Conservation (phyloP, 192 early-diverging fungal species). For the Chytriomyces confervae region DNA sequence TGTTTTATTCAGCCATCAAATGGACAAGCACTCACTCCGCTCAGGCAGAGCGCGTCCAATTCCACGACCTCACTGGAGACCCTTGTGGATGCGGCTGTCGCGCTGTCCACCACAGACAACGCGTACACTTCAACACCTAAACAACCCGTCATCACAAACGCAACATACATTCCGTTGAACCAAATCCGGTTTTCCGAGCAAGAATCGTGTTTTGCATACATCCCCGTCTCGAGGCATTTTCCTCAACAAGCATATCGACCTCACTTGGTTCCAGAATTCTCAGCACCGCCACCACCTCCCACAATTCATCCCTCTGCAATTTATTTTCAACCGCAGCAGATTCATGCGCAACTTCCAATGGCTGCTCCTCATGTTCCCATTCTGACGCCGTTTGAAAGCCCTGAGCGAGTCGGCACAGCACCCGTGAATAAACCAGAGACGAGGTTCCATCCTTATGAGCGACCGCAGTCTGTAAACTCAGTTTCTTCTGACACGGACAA, state of each 20-base stretch:
- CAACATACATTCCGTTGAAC: slow-evolving; percentile 16
- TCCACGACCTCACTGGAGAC: neutral
- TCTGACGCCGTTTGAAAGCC: neutral
- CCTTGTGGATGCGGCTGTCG: slow-evolving; percentile 12
- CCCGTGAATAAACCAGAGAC: neutral
- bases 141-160: neutral
- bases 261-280: neutral
- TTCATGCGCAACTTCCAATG: neutral
- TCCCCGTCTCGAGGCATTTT: neutral
- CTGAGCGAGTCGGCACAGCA: neutral
- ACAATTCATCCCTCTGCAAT: slow-evolving; percentile 21
- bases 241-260: neutral
- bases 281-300: neutral
- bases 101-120: neutral
- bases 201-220: neutral
- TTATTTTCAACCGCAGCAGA: slow-evolving; percentile 9
- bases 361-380: neutral
- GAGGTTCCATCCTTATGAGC: neutral
- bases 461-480: neutral
- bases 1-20: too few relatives aligned
- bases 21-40: too few relatives aligned
- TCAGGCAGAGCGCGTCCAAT: neutral
- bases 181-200: neutral
- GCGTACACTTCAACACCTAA: neutral
- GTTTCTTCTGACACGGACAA: neutral